These are phyloP conservation scores for Termitomyces sp. DNA, from an alignment of 1,284 basidiomycete genomes.

Conservation along the genomic window DNA sequence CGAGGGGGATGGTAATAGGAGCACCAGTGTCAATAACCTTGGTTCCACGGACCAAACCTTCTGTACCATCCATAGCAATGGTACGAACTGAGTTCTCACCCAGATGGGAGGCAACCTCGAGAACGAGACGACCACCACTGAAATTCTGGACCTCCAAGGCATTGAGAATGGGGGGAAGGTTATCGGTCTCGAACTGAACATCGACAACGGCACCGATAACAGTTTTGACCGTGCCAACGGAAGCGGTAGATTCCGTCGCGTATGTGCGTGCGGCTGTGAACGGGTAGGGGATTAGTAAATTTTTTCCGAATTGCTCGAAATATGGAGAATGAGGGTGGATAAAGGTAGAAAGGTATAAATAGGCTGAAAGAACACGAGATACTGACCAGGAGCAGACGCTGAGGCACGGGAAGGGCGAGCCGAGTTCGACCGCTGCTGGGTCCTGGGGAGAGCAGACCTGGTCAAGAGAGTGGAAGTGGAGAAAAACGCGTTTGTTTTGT, in stretches of 20 bases:
- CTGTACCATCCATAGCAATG: constrained; percentile 99
- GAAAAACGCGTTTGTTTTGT: constrained; percentile 72
- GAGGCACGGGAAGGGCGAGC: constrained; percentile 42
- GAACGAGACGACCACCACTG: constrained; percentile 88
- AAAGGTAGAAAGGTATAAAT: constrained; percentile 15
- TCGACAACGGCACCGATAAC: constrained; percentile 99
- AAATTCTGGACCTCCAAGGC: constrained; percentile 96
- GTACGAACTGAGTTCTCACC: constrained; percentile 98
- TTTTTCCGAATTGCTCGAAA: background rate
- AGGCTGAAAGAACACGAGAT: constrained; percentile 12
- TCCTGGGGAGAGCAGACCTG: constrained; percentile 38
- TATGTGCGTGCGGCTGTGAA: constrained; percentile 69
- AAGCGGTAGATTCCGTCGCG: constrained; percentile 80
- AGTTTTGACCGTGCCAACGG: constrained; percentile 82
- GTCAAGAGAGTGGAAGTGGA: constrained; percentile 58
- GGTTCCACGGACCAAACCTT: constrained; percentile 98
- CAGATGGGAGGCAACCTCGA: constrained; percentile 95
- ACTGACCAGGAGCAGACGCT: constrained; percentile 38
- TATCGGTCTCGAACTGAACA: constrained; percentile 88
- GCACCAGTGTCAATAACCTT: constrained; percentile 95
- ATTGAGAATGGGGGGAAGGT: constrained; percentile 95
- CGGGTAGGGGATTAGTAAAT: constrained; percentile 7
- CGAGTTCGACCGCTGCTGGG: constrained; percentile 34
- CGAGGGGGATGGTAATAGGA: constrained; percentile 96
- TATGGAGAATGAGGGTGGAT: constrained; percentile 2